Evolutionary conservation across 306 rosid genomes (phyloP).

Genomic region (Fagus sylvatica): DNA sequence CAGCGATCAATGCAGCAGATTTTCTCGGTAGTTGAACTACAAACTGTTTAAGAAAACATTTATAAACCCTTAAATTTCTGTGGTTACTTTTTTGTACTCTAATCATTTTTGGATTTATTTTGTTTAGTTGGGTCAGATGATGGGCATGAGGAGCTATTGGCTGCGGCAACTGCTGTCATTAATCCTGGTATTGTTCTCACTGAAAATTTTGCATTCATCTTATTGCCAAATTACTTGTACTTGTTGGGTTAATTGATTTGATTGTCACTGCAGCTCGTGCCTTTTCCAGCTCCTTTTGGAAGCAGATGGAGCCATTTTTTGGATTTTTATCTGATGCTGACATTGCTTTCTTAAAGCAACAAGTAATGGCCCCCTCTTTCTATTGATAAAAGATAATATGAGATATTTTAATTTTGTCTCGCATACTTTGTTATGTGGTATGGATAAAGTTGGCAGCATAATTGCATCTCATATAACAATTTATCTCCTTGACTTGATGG

Average conservation of each 20-base stretch:
- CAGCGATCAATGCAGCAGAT: conserved; percentile 69
- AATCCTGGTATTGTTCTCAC: conserved; percentile 60
- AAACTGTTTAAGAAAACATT: not conserved
- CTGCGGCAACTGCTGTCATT: conserved; percentile 80
- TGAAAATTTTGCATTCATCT: conserved; percentile 23
- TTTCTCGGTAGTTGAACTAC: conserved; percentile 63
- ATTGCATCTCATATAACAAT: not conserved
- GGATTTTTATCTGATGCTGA: conserved; percentile 69
- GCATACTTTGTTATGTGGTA: not conserved
- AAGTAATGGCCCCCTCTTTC: conserved; percentile 48
- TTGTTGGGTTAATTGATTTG: conserved; percentile 35
- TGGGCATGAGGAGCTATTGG: conserved; percentile 85
- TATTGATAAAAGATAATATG: not conserved
- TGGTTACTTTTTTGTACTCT: conserved; percentile 21
- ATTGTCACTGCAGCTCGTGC: conserved; percentile 56
- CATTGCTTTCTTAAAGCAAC: conserved; percentile 68
- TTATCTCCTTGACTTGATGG: not conserved
- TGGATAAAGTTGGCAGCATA: not conserved
- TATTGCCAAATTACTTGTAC: conserved; percentile 18
- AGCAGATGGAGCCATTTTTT: conserved; percentile 83
- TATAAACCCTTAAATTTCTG: conserved; percentile 13
- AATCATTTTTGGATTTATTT: conserved; percentile 40
- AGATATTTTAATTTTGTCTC: not conserved
- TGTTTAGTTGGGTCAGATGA: conserved; percentile 85
- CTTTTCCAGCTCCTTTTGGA: conserved; percentile 77